phyloP scores from a whole-genome alignment of 2,329 filamentous ascomycete species.

The Curvularia eragrostidis region DNA sequence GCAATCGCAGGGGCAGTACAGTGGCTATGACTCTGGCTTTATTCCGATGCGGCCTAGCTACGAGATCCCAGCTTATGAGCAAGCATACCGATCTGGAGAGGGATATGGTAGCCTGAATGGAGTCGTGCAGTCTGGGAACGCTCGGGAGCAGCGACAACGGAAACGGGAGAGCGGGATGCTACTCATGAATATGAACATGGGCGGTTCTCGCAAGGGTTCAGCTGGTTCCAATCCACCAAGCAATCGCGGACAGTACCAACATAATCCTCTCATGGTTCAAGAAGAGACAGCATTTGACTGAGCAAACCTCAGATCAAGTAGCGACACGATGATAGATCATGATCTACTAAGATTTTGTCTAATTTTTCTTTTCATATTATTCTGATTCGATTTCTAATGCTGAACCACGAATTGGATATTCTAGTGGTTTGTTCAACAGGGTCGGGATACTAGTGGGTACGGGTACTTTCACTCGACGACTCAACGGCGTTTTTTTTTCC shows the following conservation, averaged over 20 bases:
- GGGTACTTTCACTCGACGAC: neutral
- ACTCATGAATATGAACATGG: slow-evolving; percentile 48
- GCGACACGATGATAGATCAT: slow-evolving; percentile 18
- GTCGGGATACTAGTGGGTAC: neutral
- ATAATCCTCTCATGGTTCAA: slow-evolving; percentile 34
- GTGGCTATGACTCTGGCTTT: slow-evolving; percentile 58
- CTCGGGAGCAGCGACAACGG: slow-evolving; percentile 42
- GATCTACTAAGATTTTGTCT: slow-evolving; percentile 25
- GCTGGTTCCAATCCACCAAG: slow-evolving; percentile 34
- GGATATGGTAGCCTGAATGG: slow-evolving; percentile 48
- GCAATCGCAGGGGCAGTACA: slow-evolving; percentile 26
- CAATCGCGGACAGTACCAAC: slow-evolving; percentile 11
- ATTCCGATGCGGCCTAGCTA: slow-evolving; percentile 60
- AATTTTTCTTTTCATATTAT: slow-evolving; percentile 30
- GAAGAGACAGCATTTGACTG: slow-evolving; percentile 46
- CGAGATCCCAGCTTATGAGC: slow-evolving; percentile 47
- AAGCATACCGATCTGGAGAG: slow-evolving; percentile 36
- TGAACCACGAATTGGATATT: slow-evolving; percentile 37
- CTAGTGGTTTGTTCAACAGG: slow-evolving; percentile 13
- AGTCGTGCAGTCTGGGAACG: slow-evolving; percentile 33
- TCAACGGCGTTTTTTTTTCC: slow-evolving; percentile 1
- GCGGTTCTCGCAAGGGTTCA: slow-evolving; percentile 47
- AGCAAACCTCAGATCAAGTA: slow-evolving; percentile 5
- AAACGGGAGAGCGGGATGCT: slow-evolving; percentile 51
- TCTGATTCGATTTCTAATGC: slow-evolving; percentile 35